Evolutionary conservation across 108 stramenopile species (phyloP).

Genomic region (Epithemia pelagica): DNA sequence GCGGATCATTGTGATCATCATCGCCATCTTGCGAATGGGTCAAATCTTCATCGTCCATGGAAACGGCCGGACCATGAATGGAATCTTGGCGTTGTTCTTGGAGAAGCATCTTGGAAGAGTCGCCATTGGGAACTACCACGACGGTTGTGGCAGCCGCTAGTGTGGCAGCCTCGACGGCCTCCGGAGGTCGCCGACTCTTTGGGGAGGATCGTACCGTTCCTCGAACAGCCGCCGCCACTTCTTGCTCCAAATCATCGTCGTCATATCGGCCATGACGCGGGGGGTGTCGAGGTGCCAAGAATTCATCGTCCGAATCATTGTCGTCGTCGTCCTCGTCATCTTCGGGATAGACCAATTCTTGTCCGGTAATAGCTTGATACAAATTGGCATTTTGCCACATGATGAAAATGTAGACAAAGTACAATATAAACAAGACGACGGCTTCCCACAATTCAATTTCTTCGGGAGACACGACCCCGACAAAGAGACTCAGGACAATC

Average conservation of each 20-base stretch:
- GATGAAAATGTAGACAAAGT: slow-evolving; percentile 66
- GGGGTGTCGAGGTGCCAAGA: too few species aligned
- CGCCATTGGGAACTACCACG: too few species aligned
- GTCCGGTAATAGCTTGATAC: slow-evolving; percentile 50
- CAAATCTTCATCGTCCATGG: too few species aligned
- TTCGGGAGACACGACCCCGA: slow-evolving; percentile 30
- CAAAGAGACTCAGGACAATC: slow-evolving; percentile 44
- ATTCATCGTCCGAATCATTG: neutral
- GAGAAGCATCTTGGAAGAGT: too few species aligned
- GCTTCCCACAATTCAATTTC: slow-evolving; percentile 70
- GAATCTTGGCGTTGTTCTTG: too few species aligned
- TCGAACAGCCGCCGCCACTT: neutral
- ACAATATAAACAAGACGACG: slow-evolving; percentile 59
- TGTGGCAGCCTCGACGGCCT: too few species aligned
- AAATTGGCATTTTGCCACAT: slow-evolving; percentile 63
- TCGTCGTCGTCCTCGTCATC: slow-evolving; percentile 14
- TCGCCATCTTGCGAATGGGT: too few species aligned
- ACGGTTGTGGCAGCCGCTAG: too few species aligned
- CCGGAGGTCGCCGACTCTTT: too few species aligned
- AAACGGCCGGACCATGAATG: too few species aligned
- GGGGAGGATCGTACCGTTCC: too few species aligned
- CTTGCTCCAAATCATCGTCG: neutral
- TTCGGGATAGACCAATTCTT: slow-evolving; percentile 28
- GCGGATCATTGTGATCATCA: too few species aligned
- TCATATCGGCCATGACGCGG: neutral